These are phyloP conservation scores for Colletotrichum sansevieriae DNA, from an alignment of 2,329 filamentous ascomycete genomes.

Conservation along the genomic window DNA sequence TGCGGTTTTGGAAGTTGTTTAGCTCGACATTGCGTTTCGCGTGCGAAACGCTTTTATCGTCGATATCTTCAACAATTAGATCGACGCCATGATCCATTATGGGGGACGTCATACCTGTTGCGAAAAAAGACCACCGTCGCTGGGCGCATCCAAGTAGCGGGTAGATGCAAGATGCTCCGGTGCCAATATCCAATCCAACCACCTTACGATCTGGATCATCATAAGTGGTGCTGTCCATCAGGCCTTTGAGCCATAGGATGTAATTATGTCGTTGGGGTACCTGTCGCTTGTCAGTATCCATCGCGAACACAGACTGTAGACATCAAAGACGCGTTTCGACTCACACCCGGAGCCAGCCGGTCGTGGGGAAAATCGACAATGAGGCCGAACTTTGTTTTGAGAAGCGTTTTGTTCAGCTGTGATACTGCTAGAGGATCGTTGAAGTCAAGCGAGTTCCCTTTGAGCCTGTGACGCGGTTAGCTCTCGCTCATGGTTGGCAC, in stretches of 20 bases:
- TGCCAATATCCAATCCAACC: conserved; percentile 86
- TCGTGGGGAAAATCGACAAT: conserved; percentile 78
- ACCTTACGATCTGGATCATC: conserved; percentile 63
- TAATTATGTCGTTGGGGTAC: conserved; percentile 84
- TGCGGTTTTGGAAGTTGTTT: conserved; percentile 75
- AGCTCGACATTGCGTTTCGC: conserved; percentile 75
- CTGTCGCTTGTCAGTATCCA: conserved; percentile 48
- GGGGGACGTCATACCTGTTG: conserved; percentile 60
- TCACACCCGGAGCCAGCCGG: conserved; percentile 87
- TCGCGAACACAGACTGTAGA: no score
- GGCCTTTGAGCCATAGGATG: conserved; percentile 85
- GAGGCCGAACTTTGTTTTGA: conserved; percentile 82
- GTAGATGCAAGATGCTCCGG: conserved; percentile 92
- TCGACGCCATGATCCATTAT: not conserved
- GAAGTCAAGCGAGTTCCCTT: conserved; percentile 77
- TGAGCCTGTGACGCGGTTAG: conserved; percentile 47
- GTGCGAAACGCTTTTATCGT: conserved; percentile 74
- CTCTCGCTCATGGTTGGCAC: no score
- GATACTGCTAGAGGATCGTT: conserved; percentile 80
- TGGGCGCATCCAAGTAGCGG: conserved; percentile 82
- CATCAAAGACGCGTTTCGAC: conserved; percentile 40
- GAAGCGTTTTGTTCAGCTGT: conserved; percentile 84
- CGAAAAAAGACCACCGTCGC: conserved; percentile 80
- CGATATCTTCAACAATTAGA: conserved; percentile 71
- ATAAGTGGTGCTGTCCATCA: conserved; percentile 80